phyloP scores from a whole-genome alignment of 257 asterid species.

The Solanum microdontum region DNA sequence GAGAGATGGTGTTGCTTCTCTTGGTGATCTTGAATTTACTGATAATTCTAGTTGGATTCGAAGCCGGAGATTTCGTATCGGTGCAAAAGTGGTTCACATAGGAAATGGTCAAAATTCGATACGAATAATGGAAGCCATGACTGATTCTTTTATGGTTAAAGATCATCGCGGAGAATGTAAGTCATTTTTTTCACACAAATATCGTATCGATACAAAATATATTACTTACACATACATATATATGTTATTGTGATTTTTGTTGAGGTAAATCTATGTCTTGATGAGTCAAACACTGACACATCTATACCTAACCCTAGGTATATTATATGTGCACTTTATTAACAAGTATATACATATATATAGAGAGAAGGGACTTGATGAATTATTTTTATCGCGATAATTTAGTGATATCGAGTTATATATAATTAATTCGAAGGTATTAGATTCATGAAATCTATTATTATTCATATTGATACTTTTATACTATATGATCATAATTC shows the following conservation, averaged over 20 bases:
- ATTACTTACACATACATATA: background rate
- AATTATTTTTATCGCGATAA: background rate
- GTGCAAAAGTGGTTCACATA: constrained; percentile 34
- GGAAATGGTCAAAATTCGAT: background rate
- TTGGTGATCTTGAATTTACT: constrained; percentile 57
- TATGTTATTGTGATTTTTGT: background rate
- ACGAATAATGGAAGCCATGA: constrained; percentile 36
- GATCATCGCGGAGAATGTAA: constrained; percentile 75
- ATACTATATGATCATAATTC: background rate
- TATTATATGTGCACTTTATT: background rate
- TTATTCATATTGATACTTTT: background rate
- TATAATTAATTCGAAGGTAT: background rate
- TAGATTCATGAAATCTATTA: background rate
- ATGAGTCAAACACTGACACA: background rate
- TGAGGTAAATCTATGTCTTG: background rate
- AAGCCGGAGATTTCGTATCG: constrained; percentile 48
- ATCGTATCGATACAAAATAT: background rate
- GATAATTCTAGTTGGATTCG: constrained; percentile 81
- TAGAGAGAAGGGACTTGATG: background rate
- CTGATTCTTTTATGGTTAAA: constrained; percentile 55
- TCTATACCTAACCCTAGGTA: background rate
- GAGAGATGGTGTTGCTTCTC: constrained; percentile 34
- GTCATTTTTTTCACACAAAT: background rate
- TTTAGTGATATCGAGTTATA: background rate
- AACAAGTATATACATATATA: background rate